Evolutionary conservation across 441 rosid genomes (phyloP), one percentile per base, ranked within the genome.

Genomic region (Croton laevigatus): DNA sequence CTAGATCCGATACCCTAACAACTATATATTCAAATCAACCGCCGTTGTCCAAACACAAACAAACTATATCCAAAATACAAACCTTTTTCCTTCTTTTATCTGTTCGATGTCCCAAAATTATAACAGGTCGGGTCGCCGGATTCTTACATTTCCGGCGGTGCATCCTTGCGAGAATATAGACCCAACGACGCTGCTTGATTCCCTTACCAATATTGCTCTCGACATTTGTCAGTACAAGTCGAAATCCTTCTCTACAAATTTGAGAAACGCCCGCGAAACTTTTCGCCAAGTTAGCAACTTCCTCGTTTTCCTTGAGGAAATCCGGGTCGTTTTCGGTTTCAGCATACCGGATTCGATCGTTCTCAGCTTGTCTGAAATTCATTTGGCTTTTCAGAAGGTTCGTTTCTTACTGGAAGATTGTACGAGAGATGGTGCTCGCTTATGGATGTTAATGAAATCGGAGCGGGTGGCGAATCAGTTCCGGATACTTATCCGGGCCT

Each of bases 311-410:
- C 76, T 93, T 3, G 80, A 88, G 59, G 97, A 93, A 36, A 36
- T 88, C 53, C 79, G 75, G 23, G 71, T 40, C 65, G 52, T 45
- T 9, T 65, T 64, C 17, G 70, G 67, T 59, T 63, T 65, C 63
- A 76, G 44, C 67, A 69, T 78, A 8, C 78, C 79, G 4, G 81
- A 71, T 8, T 67, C 83, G 22, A 71, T 77, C 4, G 67, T 81
- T 55, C 63, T 86, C 54, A 65, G 88, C 72, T 80, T 93, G 3
- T 87, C 93, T 6, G 97, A 91, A 91, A 86, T 93, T 58, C 91
- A 91, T 59, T 66, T 87, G 71, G 68, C 84, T 42, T 73, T 89
- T 65, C 94, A 87, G 83, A 88, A 84, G 80, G 66, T 91, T 34
- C 80, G 59, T 32, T 84, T 65, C 75, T 80, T 89, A 64, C 55